Evolutionary conservation across 192 early-diverging fungal genomes (phyloP).

Genomic region (Geranomyces variabilis): DNA sequence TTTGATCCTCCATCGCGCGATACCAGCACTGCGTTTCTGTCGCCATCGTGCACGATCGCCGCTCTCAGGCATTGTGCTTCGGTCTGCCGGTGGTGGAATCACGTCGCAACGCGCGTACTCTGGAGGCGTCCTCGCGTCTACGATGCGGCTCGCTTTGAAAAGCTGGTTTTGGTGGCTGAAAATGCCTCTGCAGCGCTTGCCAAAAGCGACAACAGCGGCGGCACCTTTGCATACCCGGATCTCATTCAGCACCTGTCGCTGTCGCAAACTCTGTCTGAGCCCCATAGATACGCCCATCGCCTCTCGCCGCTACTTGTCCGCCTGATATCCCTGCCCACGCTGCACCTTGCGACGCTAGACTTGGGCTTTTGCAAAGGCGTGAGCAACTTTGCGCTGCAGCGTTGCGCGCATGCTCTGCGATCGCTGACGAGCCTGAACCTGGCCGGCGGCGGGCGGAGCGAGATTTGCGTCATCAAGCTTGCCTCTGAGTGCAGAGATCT

Average conservation of each 20-base stretch:
- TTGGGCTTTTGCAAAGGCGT: conserved; percentile 63
- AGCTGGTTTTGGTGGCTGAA: conserved; percentile 19
- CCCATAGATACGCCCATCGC: conserved; percentile 23
- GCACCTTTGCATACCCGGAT: conserved; percentile 19
- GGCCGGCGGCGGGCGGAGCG: conserved; percentile 56
- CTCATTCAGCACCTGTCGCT: conserved; percentile 30
- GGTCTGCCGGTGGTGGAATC: conserved; percentile 53
- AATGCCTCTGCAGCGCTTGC: background rate
- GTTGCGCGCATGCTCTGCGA: conserved; percentile 50
- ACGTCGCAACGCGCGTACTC: conserved; percentile 47
- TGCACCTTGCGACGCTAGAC: conserved; percentile 50
- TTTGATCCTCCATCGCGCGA: conserved; percentile 32
- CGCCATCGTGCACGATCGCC: conserved; percentile 20
- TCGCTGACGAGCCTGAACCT: conserved; percentile 52
- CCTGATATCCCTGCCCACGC: conserved; percentile 31
- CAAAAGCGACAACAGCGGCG: background rate
- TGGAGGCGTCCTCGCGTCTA: conserved; percentile 53
- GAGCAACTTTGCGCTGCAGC: conserved; percentile 59
- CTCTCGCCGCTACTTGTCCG: conserved; percentile 26
- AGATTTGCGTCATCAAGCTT: conserved; percentile 62
- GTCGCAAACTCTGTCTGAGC: conserved; percentile 37
- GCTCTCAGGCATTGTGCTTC: conserved; percentile 47
- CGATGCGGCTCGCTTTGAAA: conserved; percentile 43
- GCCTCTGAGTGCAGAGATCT: conserved; percentile 49
- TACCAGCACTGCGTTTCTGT: conserved; percentile 19